Percentiles rank a stretch among this genome's conserved stretches.
Evolutionary conservation across 1,139 yeast genomes (phyloP).

Genomic region (Pichia sp.): DNA sequence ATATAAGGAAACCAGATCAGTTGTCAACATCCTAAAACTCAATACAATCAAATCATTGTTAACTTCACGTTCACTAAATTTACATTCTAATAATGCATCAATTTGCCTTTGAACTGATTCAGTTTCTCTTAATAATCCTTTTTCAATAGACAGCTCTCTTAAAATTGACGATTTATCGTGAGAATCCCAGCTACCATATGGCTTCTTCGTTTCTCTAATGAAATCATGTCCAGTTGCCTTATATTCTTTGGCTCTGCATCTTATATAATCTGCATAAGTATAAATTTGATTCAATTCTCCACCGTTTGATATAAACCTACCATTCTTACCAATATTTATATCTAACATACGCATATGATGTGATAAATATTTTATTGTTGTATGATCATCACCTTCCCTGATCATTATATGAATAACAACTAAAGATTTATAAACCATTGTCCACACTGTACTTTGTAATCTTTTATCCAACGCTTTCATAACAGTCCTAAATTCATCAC

Average conservation of each 20-base stretch:
- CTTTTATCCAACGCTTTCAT: slow-evolving; percentile 57
- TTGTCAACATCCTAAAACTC: slow-evolving; percentile 78
- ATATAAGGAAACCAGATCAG: slow-evolving; percentile 75
- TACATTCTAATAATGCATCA: slow-evolving; percentile 65
- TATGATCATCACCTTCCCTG: slow-evolving; percentile 78
- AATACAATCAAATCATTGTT: slow-evolving; percentile 78
- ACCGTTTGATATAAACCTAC: slow-evolving; percentile 26
- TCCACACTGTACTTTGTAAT: slow-evolving; percentile 78
- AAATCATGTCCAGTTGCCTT: slow-evolving; percentile 62
- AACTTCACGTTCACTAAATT: slow-evolving; percentile 65
- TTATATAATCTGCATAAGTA: slow-evolving; percentile 67
- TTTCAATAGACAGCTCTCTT: slow-evolving; percentile 59
- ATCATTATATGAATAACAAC: slow-evolving; percentile 86
- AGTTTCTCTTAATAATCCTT: slow-evolving; percentile 74
- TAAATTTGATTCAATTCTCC: slow-evolving; percentile 55
- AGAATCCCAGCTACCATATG: slow-evolving; percentile 26
- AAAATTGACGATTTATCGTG: slow-evolving; percentile 51
- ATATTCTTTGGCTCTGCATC: slow-evolving; percentile 62
- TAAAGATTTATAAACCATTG: slow-evolving; percentile 78
- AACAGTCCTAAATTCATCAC: slow-evolving; percentile 58
- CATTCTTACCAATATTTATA: slow-evolving; percentile 29
- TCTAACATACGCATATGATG: slow-evolving; percentile 51
- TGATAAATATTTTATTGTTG: slow-evolving; percentile 58
- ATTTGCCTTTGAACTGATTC: slow-evolving; percentile 82
- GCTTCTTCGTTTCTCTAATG: slow-evolving; percentile 54